Percentiles rank a stretch among this genome's conserved stretches.
phyloP scores from a whole-genome alignment of 2,329 filamentous ascomycete genomes.

The Cercospora zeina region DNA sequence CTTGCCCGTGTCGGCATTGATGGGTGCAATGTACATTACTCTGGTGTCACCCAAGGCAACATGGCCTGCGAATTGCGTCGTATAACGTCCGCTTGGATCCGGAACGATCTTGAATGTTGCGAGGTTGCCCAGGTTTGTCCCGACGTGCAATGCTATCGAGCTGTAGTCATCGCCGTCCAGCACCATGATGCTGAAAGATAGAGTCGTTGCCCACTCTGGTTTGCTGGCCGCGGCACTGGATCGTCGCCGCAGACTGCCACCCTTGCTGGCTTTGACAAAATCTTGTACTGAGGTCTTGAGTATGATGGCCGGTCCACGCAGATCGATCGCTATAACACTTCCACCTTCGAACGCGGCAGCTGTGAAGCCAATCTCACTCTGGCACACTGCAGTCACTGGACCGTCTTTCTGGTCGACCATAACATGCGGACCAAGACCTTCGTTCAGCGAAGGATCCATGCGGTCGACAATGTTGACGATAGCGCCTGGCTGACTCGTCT shows the following conservation, averaged over 20 bases:
- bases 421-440: slow-evolving; percentile 76
- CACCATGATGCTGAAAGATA: slow-evolving; percentile 93
- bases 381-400: slow-evolving; percentile 72
- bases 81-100: slow-evolving; percentile 66
- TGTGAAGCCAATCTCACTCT: slow-evolving; percentile 92
- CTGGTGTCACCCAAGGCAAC: slow-evolving; percentile 61
- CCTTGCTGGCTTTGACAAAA: slow-evolving; percentile 73
- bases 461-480: slow-evolving; percentile 73
- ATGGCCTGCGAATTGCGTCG: slow-evolving; percentile 69
- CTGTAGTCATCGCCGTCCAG: slow-evolving; percentile 93
- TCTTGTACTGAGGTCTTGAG: slow-evolving; percentile 72
- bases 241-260: slow-evolving; percentile 65
- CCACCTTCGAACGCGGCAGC: slow-evolving; percentile 83
- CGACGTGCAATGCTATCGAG: slow-evolving; percentile 88
- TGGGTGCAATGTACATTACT: slow-evolving; percentile 75
- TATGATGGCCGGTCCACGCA: slow-evolving; percentile 83
- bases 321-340: slow-evolving; percentile 76
- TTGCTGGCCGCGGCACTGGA: slow-evolving; percentile 52
- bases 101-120: slow-evolving; percentile 90
- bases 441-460: slow-evolving; percentile 70
- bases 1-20: slow-evolving; percentile 74
- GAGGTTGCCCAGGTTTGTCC: slow-evolving; percentile 79
- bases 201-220: slow-evolving; percentile 72
- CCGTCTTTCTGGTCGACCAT: slow-evolving; percentile 83
- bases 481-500: slow-evolving; percentile 51